Base-by-base conservation (phyloP, 495 filamentous ascomycete species). In the Aspergillus saccharolyticus region DNA sequence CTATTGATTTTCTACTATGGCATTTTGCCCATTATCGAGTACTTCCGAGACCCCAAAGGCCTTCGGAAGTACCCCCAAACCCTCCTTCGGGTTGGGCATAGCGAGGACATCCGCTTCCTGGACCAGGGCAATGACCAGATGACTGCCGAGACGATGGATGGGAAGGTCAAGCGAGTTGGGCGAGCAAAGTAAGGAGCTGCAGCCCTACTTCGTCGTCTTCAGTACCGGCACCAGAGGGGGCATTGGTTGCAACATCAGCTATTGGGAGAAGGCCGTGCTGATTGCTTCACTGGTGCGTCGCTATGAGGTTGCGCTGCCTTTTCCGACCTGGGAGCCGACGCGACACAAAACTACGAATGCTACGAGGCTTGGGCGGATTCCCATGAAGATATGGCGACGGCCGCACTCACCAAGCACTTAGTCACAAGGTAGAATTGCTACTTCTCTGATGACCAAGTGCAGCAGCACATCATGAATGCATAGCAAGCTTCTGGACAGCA, bases 161-260 rank as follows among this genome's bases (percentile, higher is more conserved):
- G 76, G 4, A 70, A 59, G 1, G 16, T 53, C 16, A 66, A 69
- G 30, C 19, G 72, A 18, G 63, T 72, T 73, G 19, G 58, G 63
- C 0, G 64, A 71, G 3, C 20, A 30, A 9, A 68, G 63, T 0
- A 71, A 74, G 57, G 54, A 59, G 0, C 53, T 78, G 42, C 72
- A 69, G 59, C 60, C 60, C 2, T 69, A 61, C 51, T 78, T 79
- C 46, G 58, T 78, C n/a, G 47, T 70, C 1, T 78, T 79, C 50
- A 68, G 64, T 52, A 63, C 71, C 1, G 74, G 74, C 1, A 68
- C 73, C 0, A 46, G 74, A 30, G 74, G 68, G 0, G 78, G 74
- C 54, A 78, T 79, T 64, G 74, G 76, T 12, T 61, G 71, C 0
- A 76, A 75, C 61, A 76, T 79, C 30, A 67, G 61, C 14, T 74